Evolutionary conservation across 192 early-diverging fungal species (phyloP), one percentile per base, ranked within the genome.

Genomic region (Linnemannia hyalina): DNA sequence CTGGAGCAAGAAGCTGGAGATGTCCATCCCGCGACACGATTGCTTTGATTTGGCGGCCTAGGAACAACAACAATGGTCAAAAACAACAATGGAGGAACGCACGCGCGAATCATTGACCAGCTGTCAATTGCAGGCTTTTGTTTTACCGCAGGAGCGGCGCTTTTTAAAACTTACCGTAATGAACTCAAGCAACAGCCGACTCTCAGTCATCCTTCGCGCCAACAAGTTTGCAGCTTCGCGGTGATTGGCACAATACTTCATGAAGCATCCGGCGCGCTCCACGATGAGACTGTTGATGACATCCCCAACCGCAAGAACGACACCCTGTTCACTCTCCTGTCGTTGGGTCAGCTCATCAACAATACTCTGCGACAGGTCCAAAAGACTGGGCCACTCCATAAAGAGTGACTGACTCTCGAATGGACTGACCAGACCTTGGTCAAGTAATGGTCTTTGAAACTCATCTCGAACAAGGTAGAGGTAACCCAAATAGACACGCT

Each of bases 1-100:
- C 10, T 98, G 91, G 32, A 99, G 91, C 46, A 97, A 88, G 75
- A 94, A 97, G 40, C 93, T 94, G 0, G 93, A 95, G 15, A 97
- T 90, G 80, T 97, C 96, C 42, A 97, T 81, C 49, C 89, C 90
- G 2, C 94, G 93, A 80, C 94, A 96, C 40, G 88, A 80, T 2
- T 94, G 93, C 52, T 91, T 90, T 16, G 88, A 88, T 69, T 91
- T 90, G 22, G 91, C 91, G 71, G 85, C 87, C 90, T 94, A 89
- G 55, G 79, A 74, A 32, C 23, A 15, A 35, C 22, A 73, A 68
- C 35, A 81, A 26, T 70, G 15, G 40, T 60, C n/a, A 77, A 84
- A 65, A 75, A 68, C 4, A 63, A 42, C 36, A 79, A 63, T 13
- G 41, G 22, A 35, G n/a, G 36, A 60, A 40, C 6, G 38, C 6